Conservation (phyloP, 495 filamentous ascomycete species). For the Talaromyces liani region DNA sequence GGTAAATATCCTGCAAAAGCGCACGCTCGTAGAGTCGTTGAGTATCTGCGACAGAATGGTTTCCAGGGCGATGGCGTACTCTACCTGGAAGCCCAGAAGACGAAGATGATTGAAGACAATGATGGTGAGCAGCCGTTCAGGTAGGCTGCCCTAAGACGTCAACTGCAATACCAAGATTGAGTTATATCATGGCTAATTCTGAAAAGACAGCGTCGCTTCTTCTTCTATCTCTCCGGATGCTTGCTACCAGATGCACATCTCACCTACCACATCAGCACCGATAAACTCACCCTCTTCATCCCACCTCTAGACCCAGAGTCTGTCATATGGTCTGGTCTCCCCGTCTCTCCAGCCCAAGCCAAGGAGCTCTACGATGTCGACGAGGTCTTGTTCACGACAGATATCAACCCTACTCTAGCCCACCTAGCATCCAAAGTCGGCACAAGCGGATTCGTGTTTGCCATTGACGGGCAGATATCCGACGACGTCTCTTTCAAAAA, state of each 20-base stretch:
- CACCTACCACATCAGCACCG: constrained; percentile 66
- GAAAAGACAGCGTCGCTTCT: constrained; percentile 69
- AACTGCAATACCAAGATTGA: not conserved
- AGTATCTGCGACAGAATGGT: constrained; percentile 48
- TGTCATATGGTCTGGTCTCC: constrained; percentile 95
- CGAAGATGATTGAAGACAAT: constrained; percentile 71
- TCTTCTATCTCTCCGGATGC: constrained; percentile 94
- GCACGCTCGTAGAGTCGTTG: constrained; percentile 75
- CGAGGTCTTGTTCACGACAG: constrained; percentile 56
- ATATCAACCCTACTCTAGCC: constrained; percentile 59
- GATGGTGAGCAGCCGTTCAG: constrained; percentile 72
- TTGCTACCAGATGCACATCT: constrained; percentile 72
- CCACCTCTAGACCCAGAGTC: constrained; percentile 79
- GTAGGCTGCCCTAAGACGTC: constrained; percentile 24
- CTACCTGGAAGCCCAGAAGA: constrained; percentile 82
- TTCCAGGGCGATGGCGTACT: constrained; percentile 38
- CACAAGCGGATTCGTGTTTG: constrained; percentile 53
- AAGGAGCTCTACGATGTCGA: constrained; percentile 76
- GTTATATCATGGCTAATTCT: not conserved
- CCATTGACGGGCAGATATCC: constrained; percentile 65
- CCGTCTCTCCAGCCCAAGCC: constrained; percentile 68
- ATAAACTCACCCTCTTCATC: constrained; percentile 81
- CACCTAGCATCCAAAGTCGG: constrained; percentile 30
- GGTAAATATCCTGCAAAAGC: constrained; percentile 94
- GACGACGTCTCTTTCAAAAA: constrained; percentile 54